Evolutionary conservation across 441 rosid species (phyloP), one percentile per base, ranked within the genome.

Genomic region (Euphorbia schlechtendalii): DNA sequence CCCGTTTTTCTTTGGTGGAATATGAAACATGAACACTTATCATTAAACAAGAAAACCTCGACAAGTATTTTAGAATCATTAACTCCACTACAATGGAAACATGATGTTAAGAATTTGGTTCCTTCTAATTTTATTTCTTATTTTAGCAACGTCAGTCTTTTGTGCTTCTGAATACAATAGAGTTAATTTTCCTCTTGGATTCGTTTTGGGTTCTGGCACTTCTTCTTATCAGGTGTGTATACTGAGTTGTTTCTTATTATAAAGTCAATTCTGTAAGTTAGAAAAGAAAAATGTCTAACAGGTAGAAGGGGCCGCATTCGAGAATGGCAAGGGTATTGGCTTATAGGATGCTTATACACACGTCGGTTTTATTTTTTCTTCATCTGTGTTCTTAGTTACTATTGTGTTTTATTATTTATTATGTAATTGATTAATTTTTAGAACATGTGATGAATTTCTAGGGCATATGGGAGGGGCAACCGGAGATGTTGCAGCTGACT

Each of bases 271-370:
- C 8, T 30, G n/a, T n/a, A n/a, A n/a, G n/a, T n/a, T n/a, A n/a
- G n/a, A n/a, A n/a, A n/a, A n/a, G n/a, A n/a, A n/a, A n/a, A n/a
- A n/a, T n/a, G n/a, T n/a, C n/a, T n/a, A n/a, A n/a, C n/a, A n/a
- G n/a, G n/a, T n/a, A n/a, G 96, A 89, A 77, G 96, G 96, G 52
- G 96, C 92, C 5, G 84, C 77, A 30, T 45, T 59, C 28, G 80
- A 82, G 67, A 94, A 84, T 66, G 96, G 96, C 45, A 83, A 88
- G 68, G 77, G 78, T 40, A 81, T 84, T 3, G 81, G 88, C 61
- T 64, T 86, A 18, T 86, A 86, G 89, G 96, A 86, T 56, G 77
- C 85, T 21, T 84, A 71, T 59, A 64, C 81, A 32, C 82, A 81
- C 15, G 72, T 76, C 45, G 61, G 93, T 82, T 68, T 22, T 61